phyloP scores from a whole-genome alignment of 1,284 basidiomycete species.

The Trichosporon faecale region DNA sequence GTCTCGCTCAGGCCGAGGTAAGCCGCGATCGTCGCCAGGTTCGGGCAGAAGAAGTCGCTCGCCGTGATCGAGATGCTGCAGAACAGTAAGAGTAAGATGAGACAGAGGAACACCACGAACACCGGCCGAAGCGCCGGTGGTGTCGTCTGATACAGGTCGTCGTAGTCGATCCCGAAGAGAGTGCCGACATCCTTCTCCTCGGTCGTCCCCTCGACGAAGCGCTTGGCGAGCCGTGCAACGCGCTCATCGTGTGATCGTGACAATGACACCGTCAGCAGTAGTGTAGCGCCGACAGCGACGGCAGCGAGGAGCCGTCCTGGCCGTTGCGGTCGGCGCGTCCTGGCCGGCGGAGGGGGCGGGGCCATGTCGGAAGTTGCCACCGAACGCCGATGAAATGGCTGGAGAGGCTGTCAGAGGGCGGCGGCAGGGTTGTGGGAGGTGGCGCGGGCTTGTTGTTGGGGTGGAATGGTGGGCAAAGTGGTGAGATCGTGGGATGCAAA shows the following conservation, averaged over 20 bases:
- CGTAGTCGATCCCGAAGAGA: conserved; percentile 22
- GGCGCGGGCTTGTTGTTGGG: neutral
- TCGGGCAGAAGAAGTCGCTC: conserved; percentile 93
- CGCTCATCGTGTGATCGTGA: neutral
- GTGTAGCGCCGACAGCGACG: neutral
- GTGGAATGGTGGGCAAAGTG: neutral
- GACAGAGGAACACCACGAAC: conserved; percentile 35
- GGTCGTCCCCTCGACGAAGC: neutral
- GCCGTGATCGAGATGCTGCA: conserved; percentile 82
- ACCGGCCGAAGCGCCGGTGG: conserved; percentile 30
- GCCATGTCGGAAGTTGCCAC: neutral
- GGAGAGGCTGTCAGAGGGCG: neutral
- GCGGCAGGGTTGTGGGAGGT: neutral
- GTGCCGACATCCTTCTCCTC: conserved; percentile 12
- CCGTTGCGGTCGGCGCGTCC: neutral
- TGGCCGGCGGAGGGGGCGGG: neutral
- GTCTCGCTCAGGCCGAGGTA: conserved; percentile 81
- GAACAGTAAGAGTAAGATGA: conserved; percentile 58
- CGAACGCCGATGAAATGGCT: neutral
- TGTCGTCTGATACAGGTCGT: conserved; percentile 8
- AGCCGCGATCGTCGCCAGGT: conserved; percentile 78
- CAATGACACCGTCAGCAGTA: neutral
- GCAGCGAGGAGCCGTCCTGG: neutral
- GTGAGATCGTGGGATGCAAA: neutral
- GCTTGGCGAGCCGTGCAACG: neutral